phyloP scores from a whole-genome alignment of 129 eudicot genomes.

The Centella asiatica region DNA sequence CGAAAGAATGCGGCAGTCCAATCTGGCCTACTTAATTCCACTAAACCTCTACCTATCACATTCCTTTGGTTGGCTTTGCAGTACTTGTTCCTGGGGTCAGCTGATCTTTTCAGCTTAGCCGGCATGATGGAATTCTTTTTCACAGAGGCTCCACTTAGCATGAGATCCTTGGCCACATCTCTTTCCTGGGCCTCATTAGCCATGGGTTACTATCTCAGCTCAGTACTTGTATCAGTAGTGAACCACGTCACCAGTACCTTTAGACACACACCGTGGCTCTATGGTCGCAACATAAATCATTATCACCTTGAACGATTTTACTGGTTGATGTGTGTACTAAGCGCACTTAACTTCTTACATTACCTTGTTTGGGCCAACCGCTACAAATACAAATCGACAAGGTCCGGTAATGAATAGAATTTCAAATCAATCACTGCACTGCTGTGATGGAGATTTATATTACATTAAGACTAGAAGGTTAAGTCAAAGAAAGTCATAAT shows the following conservation, averaged over 20 bases:
- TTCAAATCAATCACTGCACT: conserved; percentile 7
- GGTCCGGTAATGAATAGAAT: conserved; percentile 20
- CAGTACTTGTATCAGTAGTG: conserved; percentile 55
- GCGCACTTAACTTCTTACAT: conserved; percentile 60
- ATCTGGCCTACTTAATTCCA: conserved; percentile 39
- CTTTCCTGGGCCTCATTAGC: conserved; percentile 91
- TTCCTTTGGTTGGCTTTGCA: conserved; percentile 84
- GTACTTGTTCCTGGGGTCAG: conserved; percentile 78
- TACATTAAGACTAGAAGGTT: not conserved
- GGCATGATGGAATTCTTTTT: conserved; percentile 90
- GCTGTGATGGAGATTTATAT: not conserved
- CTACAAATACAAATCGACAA: conserved; percentile 43
- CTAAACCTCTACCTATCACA: conserved; percentile 62
- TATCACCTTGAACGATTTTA: conserved; percentile 78
- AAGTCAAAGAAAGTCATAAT: not conserved
- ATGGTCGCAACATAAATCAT: conserved; percentile 72
- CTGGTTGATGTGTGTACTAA: conserved; percentile 73
- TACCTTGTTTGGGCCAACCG: conserved; percentile 71
- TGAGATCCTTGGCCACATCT: conserved; percentile 86
- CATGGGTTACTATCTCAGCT: conserved; percentile 84
- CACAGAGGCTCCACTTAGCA: conserved; percentile 70
- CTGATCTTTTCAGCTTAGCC: conserved; percentile 80
- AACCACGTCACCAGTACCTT: conserved; percentile 46
- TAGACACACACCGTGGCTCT: conserved; percentile 56
- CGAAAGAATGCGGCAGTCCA: conserved; percentile 49